Evolutionary conservation across 2,329 filamentous ascomycete genomes (phyloP).

Genomic region (Monilinia laxa): DNA sequence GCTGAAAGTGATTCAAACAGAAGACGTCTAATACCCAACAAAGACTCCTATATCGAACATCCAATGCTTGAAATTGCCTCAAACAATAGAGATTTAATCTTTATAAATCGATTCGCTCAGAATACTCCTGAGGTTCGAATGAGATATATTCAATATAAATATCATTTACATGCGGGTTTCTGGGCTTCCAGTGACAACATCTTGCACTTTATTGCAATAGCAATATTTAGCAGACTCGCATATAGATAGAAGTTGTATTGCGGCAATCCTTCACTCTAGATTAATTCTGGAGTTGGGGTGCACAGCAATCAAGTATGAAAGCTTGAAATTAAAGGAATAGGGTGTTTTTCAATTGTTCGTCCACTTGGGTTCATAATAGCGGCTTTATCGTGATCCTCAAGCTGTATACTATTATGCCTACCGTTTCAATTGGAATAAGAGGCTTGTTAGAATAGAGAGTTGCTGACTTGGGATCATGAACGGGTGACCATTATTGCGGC

Average conservation of each 20-base stretch:
- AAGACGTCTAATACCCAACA: no score
- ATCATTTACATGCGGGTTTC: neutral
- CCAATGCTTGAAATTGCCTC: no score
- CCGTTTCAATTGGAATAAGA: neutral
- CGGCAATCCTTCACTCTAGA: neutral
- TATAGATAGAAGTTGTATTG: neutral
- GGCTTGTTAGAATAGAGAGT: neutral
- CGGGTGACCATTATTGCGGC: neutral
- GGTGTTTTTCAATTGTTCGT: neutral
- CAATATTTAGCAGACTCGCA: neutral
- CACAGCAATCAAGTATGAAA: neutral
- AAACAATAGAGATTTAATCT: no score
- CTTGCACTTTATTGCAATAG: neutral
- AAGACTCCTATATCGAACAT: no score
- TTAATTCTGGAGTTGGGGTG: neutral
- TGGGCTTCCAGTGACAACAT: neutral
- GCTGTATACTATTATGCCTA: neutral
- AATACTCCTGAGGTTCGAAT: no score
- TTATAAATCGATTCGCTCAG: no score
- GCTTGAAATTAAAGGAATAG: neutral
- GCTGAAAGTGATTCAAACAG: no score
- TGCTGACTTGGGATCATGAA: neutral
- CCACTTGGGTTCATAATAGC: neutral
- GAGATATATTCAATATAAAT: no score
- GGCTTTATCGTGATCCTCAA: neutral